phyloP scores from a whole-genome alignment of 2,329 filamentous ascomycete genomes.

The Neurospora crassa region DNA sequence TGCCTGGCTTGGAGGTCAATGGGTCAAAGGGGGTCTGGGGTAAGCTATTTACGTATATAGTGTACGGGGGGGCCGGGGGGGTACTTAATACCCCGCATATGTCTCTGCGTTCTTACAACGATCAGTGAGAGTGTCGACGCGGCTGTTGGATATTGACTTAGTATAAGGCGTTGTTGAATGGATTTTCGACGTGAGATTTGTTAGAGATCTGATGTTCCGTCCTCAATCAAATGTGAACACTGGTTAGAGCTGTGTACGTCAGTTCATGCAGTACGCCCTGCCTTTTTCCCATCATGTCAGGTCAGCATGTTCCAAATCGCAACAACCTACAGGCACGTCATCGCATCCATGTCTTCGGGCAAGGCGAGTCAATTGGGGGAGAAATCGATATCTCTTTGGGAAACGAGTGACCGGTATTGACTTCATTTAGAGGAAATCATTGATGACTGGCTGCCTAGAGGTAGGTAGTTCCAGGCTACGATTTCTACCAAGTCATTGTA shows the following conservation, averaged over 20 bases:
- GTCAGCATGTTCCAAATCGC: neutral
- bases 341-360: too few relatives aligned
- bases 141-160: neutral
- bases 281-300: neutral
- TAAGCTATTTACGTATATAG: too few relatives aligned
- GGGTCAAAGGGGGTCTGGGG: neutral
- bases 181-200: neutral
- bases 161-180: neutral
- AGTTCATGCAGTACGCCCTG: neutral
- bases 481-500: neutral
- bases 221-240: too few relatives aligned
- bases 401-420: neutral
- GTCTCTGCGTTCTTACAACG: neutral
- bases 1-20: neutral
- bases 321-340: too few relatives aligned
- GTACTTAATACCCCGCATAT: neutral
- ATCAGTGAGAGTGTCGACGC: neutral
- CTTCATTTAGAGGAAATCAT: neutral
- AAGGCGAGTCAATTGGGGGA: neutral
- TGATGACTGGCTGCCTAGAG: neutral
- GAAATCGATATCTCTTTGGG: neutral
- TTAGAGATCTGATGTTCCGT: neutral
- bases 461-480: neutral
- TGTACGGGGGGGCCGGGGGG: too few relatives aligned
- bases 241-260: too few relatives aligned